Base-by-base conservation (phyloP, 495 filamentous ascomycete species). In the Terfezia claveryi region DNA sequence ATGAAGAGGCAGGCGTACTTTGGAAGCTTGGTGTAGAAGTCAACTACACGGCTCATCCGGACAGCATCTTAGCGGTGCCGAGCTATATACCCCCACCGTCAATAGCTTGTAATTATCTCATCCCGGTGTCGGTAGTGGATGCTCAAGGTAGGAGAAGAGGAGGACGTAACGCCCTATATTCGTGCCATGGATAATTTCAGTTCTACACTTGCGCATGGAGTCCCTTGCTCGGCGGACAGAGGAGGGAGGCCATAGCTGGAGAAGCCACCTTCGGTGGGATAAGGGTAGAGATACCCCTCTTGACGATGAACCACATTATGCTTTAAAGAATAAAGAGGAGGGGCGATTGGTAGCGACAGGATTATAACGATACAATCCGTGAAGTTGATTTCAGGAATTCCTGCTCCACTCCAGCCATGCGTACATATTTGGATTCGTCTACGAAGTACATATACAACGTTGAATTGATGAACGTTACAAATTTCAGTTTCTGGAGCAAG, bases 241-340 rank as follows among this genome's bases (percentile, higher is more conserved):
- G 49, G 56, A 50, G 46, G 49, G 56, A 50, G 46, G 58, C 54
- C 11, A 32, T 60, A 69, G 80, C 82, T 58, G 91, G 91, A 62
- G 89, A 94, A 61, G 91, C 87, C 66, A 98, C 88, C 83, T 96
- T 96, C 62, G 91, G 91, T 62, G 91, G 91, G 69, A 99, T 93
- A 68, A 99, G 77, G 76, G 92, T 94, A 66, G 92, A 95, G 66
- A 99, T 82, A 76, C 77, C 82, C 70, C 89, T 79, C 70, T 82
- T 82, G 63, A 77, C 75, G 64, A 91, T 78, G 79, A 77, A 87
- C 73, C 87, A 94, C 89, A 94, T 96, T 70, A 72, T 82, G 41
- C 2, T 32, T 0, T 32, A 32, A 32, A 32, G 27, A 32, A 32
- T 5, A 32, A 27, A 32, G 27, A 32, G 27, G 27, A 32, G 4